Percentiles rank a stretch among this genome's conserved stretches.
Evolutionary conservation across 371 early-diverging fungal genomes (phyloP).

Genomic region (Circinella umbellata): DNA sequence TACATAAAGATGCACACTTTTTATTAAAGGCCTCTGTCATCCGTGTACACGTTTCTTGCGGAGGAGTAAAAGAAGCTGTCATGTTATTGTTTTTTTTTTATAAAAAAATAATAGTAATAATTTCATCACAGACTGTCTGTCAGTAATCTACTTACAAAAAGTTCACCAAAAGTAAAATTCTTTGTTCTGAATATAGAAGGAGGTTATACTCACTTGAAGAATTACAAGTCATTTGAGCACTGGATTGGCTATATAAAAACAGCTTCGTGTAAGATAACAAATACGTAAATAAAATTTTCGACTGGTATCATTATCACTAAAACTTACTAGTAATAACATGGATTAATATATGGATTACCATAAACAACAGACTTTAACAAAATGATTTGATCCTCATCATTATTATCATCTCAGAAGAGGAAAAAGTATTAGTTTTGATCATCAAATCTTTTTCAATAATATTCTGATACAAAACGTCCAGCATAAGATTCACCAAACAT

Average conservation of each 20-base stretch:
- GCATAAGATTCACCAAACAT: conserved; percentile 78
- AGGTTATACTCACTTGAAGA: conserved; percentile 26
- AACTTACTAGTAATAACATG: conserved; percentile 33
- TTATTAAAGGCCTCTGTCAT: conserved; percentile 8
- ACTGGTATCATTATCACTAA: too few species aligned
- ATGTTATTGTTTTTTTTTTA: too few species aligned
- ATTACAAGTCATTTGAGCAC: conserved; percentile 30
- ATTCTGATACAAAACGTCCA: conserved; percentile 77
- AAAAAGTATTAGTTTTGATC: not conserved
- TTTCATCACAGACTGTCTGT: too few species aligned
- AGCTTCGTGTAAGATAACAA: not conserved
- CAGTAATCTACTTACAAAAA: too few species aligned
- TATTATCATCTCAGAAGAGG: not conserved
- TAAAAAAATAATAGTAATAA: too few species aligned
- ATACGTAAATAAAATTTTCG: too few species aligned
- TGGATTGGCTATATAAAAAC: conserved; percentile 18
- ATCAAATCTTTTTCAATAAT: conserved; percentile 28
- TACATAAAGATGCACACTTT: conserved; percentile 20
- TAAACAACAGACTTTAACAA: conserved; percentile 29
- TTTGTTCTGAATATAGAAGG: not conserved
- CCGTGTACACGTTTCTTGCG: conserved; percentile 7
- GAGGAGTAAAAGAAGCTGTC: conserved; percentile 25
- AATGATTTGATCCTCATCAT: conserved; percentile 14
- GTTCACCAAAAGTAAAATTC: too few species aligned
- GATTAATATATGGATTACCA: conserved; percentile 38